These are phyloP conservation scores for Lonicera japonica DNA, from an alignment of 129 eudicot genomes.

Conservation along the genomic window DNA sequence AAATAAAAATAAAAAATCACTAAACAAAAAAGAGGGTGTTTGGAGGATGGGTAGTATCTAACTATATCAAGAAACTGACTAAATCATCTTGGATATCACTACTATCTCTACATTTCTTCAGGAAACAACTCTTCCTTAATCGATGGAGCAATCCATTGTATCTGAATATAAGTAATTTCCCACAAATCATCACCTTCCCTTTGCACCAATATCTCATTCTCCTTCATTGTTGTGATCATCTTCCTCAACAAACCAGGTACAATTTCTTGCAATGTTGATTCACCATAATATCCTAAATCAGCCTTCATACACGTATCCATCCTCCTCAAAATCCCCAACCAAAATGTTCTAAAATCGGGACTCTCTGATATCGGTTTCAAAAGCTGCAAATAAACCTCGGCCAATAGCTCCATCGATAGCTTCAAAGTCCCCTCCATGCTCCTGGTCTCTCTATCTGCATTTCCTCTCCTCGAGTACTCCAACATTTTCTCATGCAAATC, in stretches of 20 bases:
- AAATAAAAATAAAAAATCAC: no score
- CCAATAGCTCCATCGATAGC: slow-evolving; percentile 39
- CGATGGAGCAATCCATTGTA: slow-evolving; percentile 92
- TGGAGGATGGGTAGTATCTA: no score
- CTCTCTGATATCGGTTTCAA: slow-evolving; percentile 38
- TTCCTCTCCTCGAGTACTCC: slow-evolving; percentile 68
- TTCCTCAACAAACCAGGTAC: slow-evolving; percentile 57
- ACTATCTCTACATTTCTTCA: slow-evolving; percentile 18
- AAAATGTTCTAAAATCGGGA: slow-evolving; percentile 34
- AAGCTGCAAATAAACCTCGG: slow-evolving; percentile 35
- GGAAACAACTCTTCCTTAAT: slow-evolving; percentile 79
- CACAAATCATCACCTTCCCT: slow-evolving; percentile 76
- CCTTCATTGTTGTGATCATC: slow-evolving; percentile 63
- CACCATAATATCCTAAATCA: slow-evolving; percentile 40
- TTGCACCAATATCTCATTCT: slow-evolving; percentile 41
- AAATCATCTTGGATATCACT: no score
- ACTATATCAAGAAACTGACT: no score
- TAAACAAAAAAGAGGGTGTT: no score
- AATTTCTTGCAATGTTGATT: slow-evolving; percentile 38
- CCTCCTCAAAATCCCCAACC: slow-evolving; percentile 67
- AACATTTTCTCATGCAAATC: slow-evolving; percentile 51
- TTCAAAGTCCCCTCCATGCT: slow-evolving; percentile 47
- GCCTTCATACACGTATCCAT: slow-evolving; percentile 93
- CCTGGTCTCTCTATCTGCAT: slow-evolving; percentile 45
- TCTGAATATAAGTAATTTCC: slow-evolving; percentile 36